These are phyloP conservation scores for Pinus albicaulis DNA, from an alignment of 75 land plant genomes.

Conservation along the genomic window DNA sequence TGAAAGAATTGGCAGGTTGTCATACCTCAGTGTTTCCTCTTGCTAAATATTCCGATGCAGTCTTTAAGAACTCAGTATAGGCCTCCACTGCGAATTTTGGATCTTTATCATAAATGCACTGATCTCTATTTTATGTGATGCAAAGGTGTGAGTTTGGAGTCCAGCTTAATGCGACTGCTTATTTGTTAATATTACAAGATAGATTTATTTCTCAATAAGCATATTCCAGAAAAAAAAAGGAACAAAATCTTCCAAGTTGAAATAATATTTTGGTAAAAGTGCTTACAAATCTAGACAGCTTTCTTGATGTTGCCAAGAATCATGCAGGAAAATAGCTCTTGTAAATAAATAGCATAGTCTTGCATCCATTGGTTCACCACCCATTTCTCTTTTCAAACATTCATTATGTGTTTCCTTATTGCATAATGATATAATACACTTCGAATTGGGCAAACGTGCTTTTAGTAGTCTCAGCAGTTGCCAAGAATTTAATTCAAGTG, in stretches of 20 bases:
- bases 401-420: constrained; percentile 11
- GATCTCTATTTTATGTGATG: background rate
- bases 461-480: constrained; percentile 69
- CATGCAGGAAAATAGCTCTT: constrained; percentile 48
- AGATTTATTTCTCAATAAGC: background rate
- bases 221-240: background rate
- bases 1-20: background rate
- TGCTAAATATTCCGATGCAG: constrained; percentile 77
- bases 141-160: background rate
- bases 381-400: background rate
- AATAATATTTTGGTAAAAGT: background rate
- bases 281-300: background rate
- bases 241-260: background rate
- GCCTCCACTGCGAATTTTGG: constrained; percentile 22
- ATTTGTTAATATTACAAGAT: background rate
- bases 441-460: constrained; percentile 53
- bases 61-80: constrained; percentile 49
- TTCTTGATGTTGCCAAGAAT: constrained; percentile 39
- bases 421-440: constrained; percentile 33
- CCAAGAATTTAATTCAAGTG: constrained; percentile 85
- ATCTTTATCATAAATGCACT: background rate
- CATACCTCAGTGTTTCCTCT: constrained; percentile 77
- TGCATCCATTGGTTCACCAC: constrained; percentile 19
- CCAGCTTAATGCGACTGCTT: background rate
- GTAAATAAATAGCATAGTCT: constrained; percentile 49